A percentile compares a stretch with the other conserved stretches of the same genome.
Conservation (phyloP, 2,329 filamentous ascomycete species). For the Tolypocladium paradoxum region DNA sequence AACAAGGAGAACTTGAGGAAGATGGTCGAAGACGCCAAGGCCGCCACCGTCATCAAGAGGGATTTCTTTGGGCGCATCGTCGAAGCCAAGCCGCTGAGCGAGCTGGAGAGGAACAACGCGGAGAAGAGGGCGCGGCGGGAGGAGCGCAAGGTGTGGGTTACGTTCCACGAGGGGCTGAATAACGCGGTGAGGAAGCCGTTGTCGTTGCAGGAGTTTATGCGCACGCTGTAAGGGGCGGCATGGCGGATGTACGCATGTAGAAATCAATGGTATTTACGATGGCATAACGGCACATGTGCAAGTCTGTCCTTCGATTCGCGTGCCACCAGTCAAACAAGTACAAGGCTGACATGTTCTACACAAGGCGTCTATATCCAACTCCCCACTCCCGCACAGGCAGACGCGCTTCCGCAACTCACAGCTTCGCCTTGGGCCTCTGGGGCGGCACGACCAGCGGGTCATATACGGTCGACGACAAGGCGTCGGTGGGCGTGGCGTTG, state of each 20-base stretch:
- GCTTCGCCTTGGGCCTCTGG: slow-evolving; percentile 41
- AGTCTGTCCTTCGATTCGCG: background rate
- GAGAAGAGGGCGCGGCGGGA: slow-evolving; percentile 28
- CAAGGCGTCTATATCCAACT: background rate
- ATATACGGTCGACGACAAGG: slow-evolving; percentile 37
- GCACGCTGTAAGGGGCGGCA: slow-evolving; percentile 36
- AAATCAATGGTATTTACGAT: background rate
- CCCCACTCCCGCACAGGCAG: background rate
- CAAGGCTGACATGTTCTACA: background rate
- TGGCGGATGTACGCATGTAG: background rate
- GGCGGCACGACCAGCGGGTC: slow-evolving; percentile 41
- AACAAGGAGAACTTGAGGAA: slow-evolving; percentile 26
- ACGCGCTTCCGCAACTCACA: slow-evolving; percentile 22
- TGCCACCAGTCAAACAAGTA: background rate
- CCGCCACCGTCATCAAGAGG: slow-evolving; percentile 43
- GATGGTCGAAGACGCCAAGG: slow-evolving; percentile 16
- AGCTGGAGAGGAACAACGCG: slow-evolving; percentile 28
- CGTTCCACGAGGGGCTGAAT: slow-evolving; percentile 79
- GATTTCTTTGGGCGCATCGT: slow-evolving; percentile 82
- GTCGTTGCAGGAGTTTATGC: slow-evolving; percentile 67
- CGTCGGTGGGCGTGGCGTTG: slow-evolving; percentile 36
- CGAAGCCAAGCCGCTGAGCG: slow-evolving; percentile 26
- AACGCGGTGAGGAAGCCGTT: slow-evolving; percentile 89
- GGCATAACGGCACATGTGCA: background rate
- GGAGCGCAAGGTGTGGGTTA: slow-evolving; percentile 66